A percentile compares a stretch with the other conserved stretches of the same genome.
These are phyloP conservation scores for Phytomonas francai DNA, from an alignment of 208 protist genomes.

Conservation along the genomic window DNA sequence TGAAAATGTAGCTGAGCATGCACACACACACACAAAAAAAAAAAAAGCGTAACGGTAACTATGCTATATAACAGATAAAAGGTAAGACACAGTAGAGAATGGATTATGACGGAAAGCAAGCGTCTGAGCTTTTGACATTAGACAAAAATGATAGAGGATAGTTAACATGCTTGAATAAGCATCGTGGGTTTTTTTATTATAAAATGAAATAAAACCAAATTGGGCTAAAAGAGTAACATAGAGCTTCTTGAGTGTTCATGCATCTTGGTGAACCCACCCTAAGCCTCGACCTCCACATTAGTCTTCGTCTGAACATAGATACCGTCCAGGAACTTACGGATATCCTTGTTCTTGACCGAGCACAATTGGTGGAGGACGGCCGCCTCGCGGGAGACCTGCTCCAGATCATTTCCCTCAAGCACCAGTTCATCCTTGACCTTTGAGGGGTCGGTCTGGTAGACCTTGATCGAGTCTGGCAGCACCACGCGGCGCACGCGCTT, in stretches of 20 bases:
- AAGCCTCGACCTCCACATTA: slow-evolving; percentile 53
- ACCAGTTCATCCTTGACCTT: slow-evolving; percentile 98
- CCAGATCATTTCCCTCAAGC: slow-evolving; percentile 93
- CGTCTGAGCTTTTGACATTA: slow-evolving; percentile 1
- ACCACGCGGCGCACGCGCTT: slow-evolving; percentile 91
- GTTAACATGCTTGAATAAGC: not conserved
- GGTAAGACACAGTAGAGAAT: slow-evolving; percentile 4
- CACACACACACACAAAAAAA: not conserved
- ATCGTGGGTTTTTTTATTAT: slow-evolving; percentile 1
- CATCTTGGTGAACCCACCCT: not conserved
- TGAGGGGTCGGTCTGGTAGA: slow-evolving; percentile 67
- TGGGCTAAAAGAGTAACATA: slow-evolving; percentile 3
- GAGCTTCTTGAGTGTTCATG: not conserved
- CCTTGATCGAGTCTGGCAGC: slow-evolving; percentile 88
- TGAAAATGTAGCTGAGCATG: not conserved
- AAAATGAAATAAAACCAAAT: slow-evolving; percentile 12
- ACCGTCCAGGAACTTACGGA: slow-evolving; percentile 99
- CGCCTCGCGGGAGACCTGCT: slow-evolving; percentile 90
- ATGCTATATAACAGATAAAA: too few species aligned
- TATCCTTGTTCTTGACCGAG: slow-evolving; percentile 98
- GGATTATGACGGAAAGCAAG: slow-evolving; percentile 1
- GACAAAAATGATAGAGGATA: not conserved
- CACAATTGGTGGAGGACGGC: slow-evolving; percentile 94
- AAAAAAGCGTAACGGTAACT: slow-evolving; percentile 4
- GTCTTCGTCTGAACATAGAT: slow-evolving; percentile 97